These are phyloP conservation scores for Corrigiola litoralis DNA, from an alignment of 179 eudicot species.

Conservation along the genomic window DNA sequence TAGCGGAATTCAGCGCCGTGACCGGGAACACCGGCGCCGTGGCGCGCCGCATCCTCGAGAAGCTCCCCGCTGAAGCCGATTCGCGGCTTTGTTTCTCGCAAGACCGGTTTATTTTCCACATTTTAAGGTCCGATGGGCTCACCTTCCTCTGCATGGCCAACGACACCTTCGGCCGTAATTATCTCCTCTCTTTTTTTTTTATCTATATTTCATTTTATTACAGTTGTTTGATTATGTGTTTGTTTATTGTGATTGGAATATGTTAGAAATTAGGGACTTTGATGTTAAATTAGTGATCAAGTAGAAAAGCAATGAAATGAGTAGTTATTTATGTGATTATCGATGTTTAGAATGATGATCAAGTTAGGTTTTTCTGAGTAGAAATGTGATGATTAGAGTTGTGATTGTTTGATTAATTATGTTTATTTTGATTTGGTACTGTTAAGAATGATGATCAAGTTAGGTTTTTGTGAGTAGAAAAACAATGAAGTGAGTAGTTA, in stretches of 20 bases:
- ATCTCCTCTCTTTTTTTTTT: slow-evolving; percentile 3
- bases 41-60: slow-evolving; percentile 62
- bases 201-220: background rate
- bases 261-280: background rate
- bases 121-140: slow-evolving; percentile 48
- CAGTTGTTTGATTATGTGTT: background rate
- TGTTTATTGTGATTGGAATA: background rate
- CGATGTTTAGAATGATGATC: too few species aligned
- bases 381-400: too few species aligned
- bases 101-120: slow-evolving; percentile 64
- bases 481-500: background rate
- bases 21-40: slow-evolving; percentile 62
- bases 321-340: too few species aligned
- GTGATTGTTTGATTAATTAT: too few species aligned
- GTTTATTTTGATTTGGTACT: too few species aligned
- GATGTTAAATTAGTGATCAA: background rate
- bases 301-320: too few species aligned
- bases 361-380: too few species aligned
- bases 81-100: slow-evolving; percentile 62
- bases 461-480: background rate
- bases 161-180: slow-evolving; percentile 62
- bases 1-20: slow-evolving; percentile 68
- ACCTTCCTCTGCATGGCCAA: slow-evolving; percentile 70
- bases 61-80: slow-evolving; percentile 42
- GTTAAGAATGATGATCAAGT: too few species aligned